Evolutionary conservation across 805 yeast genomes (phyloP).

Genomic region (Cyberlindnera maclurae): DNA sequence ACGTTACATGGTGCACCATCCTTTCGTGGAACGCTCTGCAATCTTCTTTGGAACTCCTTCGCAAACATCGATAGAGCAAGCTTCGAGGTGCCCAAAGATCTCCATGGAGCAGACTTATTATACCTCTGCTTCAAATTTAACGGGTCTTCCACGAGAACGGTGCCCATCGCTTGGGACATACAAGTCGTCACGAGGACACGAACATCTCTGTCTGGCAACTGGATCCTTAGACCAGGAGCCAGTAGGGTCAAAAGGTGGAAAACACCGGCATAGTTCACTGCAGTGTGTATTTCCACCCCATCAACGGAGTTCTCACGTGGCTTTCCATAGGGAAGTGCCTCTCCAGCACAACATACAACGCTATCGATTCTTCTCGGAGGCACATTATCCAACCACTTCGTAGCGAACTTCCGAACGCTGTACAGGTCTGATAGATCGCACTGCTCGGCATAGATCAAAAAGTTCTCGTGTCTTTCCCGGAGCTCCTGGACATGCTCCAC

Average conservation of each 20-base stretch:
- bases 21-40: conserved; percentile 52
- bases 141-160: conserved; percentile 53
- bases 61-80: conserved; percentile 68
- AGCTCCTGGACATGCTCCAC: conserved; percentile 74
- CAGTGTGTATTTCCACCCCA: conserved; percentile 83
- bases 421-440: conserved; percentile 72
- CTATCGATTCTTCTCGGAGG: conserved; percentile 93
- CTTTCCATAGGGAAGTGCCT: conserved; percentile 61
- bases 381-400: conserved; percentile 84
- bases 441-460: conserved; percentile 81
- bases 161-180: conserved; percentile 67
- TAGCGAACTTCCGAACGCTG: conserved; percentile 83
- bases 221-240: conserved; percentile 78
- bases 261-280: conserved; percentile 74
- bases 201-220: conserved; percentile 93
- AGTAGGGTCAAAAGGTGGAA: conserved; percentile 73
- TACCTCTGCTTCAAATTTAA: conserved; percentile 56
- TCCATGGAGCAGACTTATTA: conserved; percentile 60
- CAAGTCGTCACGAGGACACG: conserved; percentile 77
- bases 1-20: conserved; percentile 69
- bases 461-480: conserved; percentile 61
- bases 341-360: conserved; percentile 81
- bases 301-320: conserved; percentile 64
- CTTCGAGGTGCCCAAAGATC: conserved; percentile 76
- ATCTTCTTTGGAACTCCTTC: conserved; percentile 66